Evolutionary conservation across 176 grass and related monocot genomes (phyloP), one percentile per base, ranked within the genome.

Genomic region (Eremochloa ophiuroides): DNA sequence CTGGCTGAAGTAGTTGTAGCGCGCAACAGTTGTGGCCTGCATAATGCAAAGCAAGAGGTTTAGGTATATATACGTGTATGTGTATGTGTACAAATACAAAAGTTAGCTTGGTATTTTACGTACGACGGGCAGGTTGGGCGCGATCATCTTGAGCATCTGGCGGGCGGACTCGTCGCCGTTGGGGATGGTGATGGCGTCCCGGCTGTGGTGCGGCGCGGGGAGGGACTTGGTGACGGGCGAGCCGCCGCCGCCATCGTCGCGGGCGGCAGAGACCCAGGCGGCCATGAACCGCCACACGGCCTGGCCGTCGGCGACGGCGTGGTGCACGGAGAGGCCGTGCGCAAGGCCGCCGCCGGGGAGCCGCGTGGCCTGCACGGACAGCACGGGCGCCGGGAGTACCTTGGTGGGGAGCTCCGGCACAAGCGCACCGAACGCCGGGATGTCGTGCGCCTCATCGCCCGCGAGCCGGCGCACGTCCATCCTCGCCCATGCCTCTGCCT

Each of bases 281-380:
- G 55, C 66, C 4, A 82, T 30, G 87, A 93, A 93, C 59, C 31
- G 23, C 80, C 80, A 84, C 13, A 84, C 44, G 8, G 81, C 84
- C 59, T 61, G 58, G 4, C 87, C 87, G 33, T 93, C 87, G 23
- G 68, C 84, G 28, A 87, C 53, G 39, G 80, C 84, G 27, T 93
- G 91, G 76, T 82, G 84, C 18, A 87, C 68, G 23, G 87, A 77
- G 27, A 89, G 1, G 5, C 90, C 90, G 9, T 89, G 22, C 5
- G 80, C 84, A 16, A 87, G 42, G 6, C 80, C 83, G 6, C 2
- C 65, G 5, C 40, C 31, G 8, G 27, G 20, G 25, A 93, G 62
- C 28, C 60, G 23, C 26, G 80, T 89, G 23, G 31, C 72, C 84
- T 87, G 87, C 75, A 89, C 77, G 71, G 84, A 42, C 14, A 84